These are phyloP conservation scores for Coix lacrymajobi DNA, from an alignment of 176 grass and related monocot species.

Conservation along the genomic window DNA sequence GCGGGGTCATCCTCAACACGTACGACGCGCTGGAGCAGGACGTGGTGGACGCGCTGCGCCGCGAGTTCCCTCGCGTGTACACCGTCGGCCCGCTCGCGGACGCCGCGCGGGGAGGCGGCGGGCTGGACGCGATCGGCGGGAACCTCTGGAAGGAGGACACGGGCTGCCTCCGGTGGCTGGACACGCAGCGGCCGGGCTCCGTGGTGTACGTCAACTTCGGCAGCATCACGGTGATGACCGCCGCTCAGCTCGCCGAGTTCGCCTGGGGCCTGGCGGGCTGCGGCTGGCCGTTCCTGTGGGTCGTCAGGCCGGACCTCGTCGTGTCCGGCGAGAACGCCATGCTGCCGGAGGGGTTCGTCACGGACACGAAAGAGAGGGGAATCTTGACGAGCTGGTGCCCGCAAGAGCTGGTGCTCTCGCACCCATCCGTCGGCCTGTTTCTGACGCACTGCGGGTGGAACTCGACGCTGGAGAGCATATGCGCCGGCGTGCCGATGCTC, in stretches of 20 bases:
- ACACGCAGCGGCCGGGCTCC: slow-evolving; percentile 12
- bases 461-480: slow-evolving; percentile 70
- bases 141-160: slow-evolving; percentile 73
- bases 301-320: slow-evolving; percentile 58
- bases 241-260: slow-evolving; percentile 35
- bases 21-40: slow-evolving; percentile 53
- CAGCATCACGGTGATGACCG: slow-evolving; percentile 37
- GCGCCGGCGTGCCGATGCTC: slow-evolving; percentile 33
- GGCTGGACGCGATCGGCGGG: slow-evolving; percentile 25
- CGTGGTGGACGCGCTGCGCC: slow-evolving; percentile 39
- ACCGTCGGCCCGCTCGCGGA: slow-evolving; percentile 48
- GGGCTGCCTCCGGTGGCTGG: slow-evolving; percentile 49
- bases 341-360: slow-evolving; percentile 39
- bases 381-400: slow-evolving; percentile 57
- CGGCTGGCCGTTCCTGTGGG: slow-evolving; percentile 53
- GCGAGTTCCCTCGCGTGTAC: slow-evolving; percentile 39
- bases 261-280: slow-evolving; percentile 56
- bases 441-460: slow-evolving; percentile 80
- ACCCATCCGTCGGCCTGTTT: slow-evolving; percentile 51
- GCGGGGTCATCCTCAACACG: slow-evolving; percentile 67
- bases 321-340: slow-evolving; percentile 47
- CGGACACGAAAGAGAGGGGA: slow-evolving; percentile 29
- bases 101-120: background rate
- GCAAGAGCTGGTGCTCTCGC: slow-evolving; percentile 50
- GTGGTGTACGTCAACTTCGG: slow-evolving; percentile 71